Evolutionary conservation across 1,139 yeast genomes (phyloP).

Genomic region (Blastobotrys buckinghamii): DNA sequence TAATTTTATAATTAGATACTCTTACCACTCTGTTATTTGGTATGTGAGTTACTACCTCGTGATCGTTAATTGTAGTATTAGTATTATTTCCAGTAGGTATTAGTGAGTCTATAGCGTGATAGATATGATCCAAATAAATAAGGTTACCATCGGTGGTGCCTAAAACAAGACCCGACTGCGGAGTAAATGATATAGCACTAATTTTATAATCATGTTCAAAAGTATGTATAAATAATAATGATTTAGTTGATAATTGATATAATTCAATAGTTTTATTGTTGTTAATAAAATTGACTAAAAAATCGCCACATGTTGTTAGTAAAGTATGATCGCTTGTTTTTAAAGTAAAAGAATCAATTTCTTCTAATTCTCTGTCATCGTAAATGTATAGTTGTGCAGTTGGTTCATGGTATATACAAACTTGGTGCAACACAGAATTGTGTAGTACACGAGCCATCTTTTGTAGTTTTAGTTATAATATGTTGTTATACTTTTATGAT

Average conservation of each 20-base stretch:
- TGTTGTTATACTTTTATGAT: too few relatives aligned
- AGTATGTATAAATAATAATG: background rate
- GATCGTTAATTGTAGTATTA: background rate
- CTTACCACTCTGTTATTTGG: background rate
- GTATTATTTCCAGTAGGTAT: background rate
- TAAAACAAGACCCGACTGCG: background rate
- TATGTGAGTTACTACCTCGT: background rate
- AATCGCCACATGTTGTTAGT: conserved; percentile 2
- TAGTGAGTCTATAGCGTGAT: background rate
- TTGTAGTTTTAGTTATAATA: background rate
- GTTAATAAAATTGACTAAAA: background rate
- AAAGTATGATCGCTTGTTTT: conserved; percentile 2
- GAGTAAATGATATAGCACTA: background rate
- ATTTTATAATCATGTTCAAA: background rate
- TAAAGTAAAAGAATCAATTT: conserved; percentile 2
- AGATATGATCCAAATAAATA: background rate
- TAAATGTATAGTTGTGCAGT: conserved; percentile 6
- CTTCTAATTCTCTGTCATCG: conserved; percentile 5
- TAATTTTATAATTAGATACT: background rate
- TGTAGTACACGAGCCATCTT: conserved; percentile 2
- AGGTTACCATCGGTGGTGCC: conserved; percentile 5
- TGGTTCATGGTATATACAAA: conserved; percentile 6
- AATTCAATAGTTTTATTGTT: conserved; percentile 1
- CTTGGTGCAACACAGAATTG: conserved; percentile 3
- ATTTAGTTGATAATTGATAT: conserved; percentile 3